phyloP scores from a whole-genome alignment of 2,329 filamentous ascomycete genomes.

The Dothideomycetidae sp. region DNA sequence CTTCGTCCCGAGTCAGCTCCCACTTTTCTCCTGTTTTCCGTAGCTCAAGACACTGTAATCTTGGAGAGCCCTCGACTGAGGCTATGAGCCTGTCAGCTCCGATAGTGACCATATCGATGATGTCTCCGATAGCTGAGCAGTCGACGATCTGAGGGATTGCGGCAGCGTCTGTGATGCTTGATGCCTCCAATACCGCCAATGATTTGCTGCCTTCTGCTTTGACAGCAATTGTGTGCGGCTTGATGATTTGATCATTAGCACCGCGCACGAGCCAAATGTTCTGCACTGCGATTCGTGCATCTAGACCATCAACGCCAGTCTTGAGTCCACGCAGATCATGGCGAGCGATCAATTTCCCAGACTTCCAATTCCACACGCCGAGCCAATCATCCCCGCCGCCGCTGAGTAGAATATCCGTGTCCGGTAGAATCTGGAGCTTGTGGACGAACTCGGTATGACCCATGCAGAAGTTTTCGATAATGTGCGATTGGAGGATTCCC shows the following conservation, averaged over 20 bases:
- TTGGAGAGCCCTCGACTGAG: conserved; percentile 1
- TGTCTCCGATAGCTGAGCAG: background rate
- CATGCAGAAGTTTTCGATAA: conserved; percentile 81
- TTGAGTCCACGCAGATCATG: conserved; percentile 32
- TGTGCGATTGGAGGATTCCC: conserved; percentile 64
- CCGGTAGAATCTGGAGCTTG: conserved; percentile 51
- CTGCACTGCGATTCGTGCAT: conserved; percentile 29
- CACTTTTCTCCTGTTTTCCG: conserved; percentile 1
- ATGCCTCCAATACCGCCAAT: conserved; percentile 46
- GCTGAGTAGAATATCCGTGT: conserved; percentile 56
- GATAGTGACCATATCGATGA: conserved; percentile 3
- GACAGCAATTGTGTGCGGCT: conserved; percentile 17
- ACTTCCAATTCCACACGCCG: conserved; percentile 69
- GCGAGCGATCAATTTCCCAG: conserved; percentile 39
- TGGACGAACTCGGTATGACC: conserved; percentile 78
- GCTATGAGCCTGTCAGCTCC: background rate
- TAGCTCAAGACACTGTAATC: background rate
- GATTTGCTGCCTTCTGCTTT: conserved; percentile 27
- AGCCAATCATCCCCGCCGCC: conserved; percentile 74
- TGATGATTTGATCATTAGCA: too few species aligned
- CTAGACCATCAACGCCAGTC: conserved; percentile 11
- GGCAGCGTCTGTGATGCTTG: background rate
- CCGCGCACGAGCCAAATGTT: conserved; percentile 33
- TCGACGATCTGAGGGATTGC: background rate
- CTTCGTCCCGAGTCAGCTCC: background rate